Evolutionary conservation across 495 filamentous ascomycete genomes (phyloP), one percentile per base, ranked within the genome.

Genomic region (Neurospora africana): DNA sequence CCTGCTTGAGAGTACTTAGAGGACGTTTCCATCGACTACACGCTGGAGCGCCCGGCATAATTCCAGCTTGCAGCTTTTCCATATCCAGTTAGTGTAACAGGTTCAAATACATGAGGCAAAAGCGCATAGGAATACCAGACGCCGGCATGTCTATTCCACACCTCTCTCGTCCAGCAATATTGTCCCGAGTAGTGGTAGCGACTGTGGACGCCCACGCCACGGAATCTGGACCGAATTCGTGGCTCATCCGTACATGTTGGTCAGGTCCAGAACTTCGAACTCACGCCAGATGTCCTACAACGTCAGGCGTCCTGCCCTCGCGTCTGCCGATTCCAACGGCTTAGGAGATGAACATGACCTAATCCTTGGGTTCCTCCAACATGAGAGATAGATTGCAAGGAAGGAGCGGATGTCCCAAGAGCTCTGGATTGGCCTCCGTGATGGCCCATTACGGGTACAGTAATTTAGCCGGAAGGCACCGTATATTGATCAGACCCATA

Each of bases 381-480:
- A 23, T 65, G 27, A 35, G 27, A 65, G 15, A 8, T 33, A 30
- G 27, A 33, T 65, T 33, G 10, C 47, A 58, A 58, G 21, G 47
- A 15, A 27, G 47, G 21, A 58, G 11, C 21, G 9, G 53, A 13
- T 33, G 47, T 58, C 21, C 53, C 27, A 65, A 65, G 27, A 33
- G 27, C 27, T 44, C 41, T 61, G 70, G 37, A 65, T n/a, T 74
- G 47, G 73, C 41, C 72, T 70, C 71, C 72, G 44, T 65, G 71
- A 43, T 61, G 74, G 70, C 72, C 74, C 40, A 68, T 72, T 43
- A 74, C 70, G 47, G 72, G 74, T 68, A 73, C 75, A 76, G 74
- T 58, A 75, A 80, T 80, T 80, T 80, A 79, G 79, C 77, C 79
- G 74, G 23, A 78, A 76, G 72, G 73, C 71, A 73, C 41, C 37